Percentiles rank a stretch among this genome's conserved stretches.
phyloP scores from a whole-genome alignment of 805 yeast species.

The Tetrapisispora pingtungensis region DNA sequence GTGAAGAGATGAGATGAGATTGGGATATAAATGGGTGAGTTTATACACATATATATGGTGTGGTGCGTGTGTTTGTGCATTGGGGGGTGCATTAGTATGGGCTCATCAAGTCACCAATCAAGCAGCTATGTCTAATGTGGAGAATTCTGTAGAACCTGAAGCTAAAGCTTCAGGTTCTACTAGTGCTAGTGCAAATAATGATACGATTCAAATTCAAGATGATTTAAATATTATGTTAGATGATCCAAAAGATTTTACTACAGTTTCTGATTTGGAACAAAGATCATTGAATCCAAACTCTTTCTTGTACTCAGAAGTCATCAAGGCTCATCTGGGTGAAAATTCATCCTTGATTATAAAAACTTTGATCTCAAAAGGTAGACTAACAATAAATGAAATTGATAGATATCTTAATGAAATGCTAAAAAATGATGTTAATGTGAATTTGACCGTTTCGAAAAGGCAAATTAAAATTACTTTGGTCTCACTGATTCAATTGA shows the following conservation, averaged over 20 bases:
- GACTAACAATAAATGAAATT: slow-evolving; percentile 50
- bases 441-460: slow-evolving; percentile 28
- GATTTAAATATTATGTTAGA: not conserved
- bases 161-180: not conserved
- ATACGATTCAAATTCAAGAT: not conserved
- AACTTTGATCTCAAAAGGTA: slow-evolving; percentile 54
- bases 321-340: slow-evolving; percentile 56
- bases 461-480: slow-evolving; percentile 51
- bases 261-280: slow-evolving; percentile 28
- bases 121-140: too few species aligned
- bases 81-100: not conserved
- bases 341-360: slow-evolving; percentile 57
- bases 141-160: not conserved
- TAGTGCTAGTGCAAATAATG: not conserved
- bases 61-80: not conserved
- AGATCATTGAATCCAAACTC: slow-evolving; percentile 53
- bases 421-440: slow-evolving; percentile 1
- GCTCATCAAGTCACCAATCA: too few species aligned
- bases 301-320: slow-evolving; percentile 44
- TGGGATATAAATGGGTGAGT: too few species aligned
- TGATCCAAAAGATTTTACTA: slow-evolving; percentile 2
- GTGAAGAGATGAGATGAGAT: not conserved
- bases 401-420: slow-evolving; percentile 31
- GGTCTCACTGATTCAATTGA: slow-evolving; percentile 69
- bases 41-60: too few species aligned